Base-by-base conservation (phyloP, 495 filamentous ascomycete genomes). In the Pyronema omphalodes region DNA sequence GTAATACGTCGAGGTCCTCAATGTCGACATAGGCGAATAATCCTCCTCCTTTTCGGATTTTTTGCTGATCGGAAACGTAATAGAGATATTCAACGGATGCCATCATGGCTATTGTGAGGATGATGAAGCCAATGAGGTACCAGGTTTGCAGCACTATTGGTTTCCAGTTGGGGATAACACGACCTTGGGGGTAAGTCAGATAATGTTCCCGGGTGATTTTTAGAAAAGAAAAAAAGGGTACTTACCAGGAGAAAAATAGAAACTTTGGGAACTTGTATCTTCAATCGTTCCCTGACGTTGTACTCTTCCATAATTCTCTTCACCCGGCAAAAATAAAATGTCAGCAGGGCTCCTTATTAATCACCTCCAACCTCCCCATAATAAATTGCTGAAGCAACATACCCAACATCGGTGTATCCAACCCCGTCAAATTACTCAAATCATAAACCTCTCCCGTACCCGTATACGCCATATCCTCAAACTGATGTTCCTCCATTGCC, bases 121-220 rank as follows among this genome's bases (percentile, higher is more conserved):
- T 14, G 29, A 80, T 70, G 9, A 86, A 70, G 46, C 71, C 62
- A 0, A 69, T 53, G 7, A 80, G 68, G 61, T 82, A 86, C 9
- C 74, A 76, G 69, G 74, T 77, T 17, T 74, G 71, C 80, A 86
- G 84, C 0, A 76, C 77, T 52, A 82, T 74, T 0, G 82, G 82
- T 56, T 78, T 80, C 82, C 82, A 86, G 60, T 84, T 74, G 3
- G 80, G 79, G 57, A 59, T 52, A 6, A 57, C 59, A 9, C 62
- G 62, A 51, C 57, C 62, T 65, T 55, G 36, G 9, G 39, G 44
- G 53, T 45, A 55, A 48, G 49, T 48, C 41, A 51, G 51, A 12
- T 41, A 17, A 17, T 12, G 39, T 12, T 9, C 29, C 12, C 34
- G 6, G 3, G 36, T 12, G 4, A 39, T 46, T 1, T 2, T 6